Percentiles rank a stretch among this genome's conserved stretches.
These are phyloP conservation scores for Pleurotus citrinopileatus DNA, from an alignment of 768 basidiomycete species.

Conservation along the genomic window DNA sequence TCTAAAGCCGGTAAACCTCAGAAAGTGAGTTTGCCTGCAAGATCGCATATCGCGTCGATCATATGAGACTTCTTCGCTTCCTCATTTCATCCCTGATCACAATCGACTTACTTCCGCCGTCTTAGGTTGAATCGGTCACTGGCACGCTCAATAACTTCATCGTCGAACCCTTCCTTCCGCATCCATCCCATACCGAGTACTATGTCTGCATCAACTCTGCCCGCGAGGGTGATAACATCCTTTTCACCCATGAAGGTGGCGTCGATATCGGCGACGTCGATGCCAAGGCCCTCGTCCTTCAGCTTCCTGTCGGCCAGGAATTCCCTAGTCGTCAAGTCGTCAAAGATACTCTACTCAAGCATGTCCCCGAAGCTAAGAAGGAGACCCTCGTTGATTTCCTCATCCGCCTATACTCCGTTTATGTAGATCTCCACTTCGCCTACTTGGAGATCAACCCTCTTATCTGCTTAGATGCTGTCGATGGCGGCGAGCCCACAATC, in stretches of 20 bases:
- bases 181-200: conserved; percentile 91
- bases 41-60: background rate
- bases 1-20: conserved; percentile 90
- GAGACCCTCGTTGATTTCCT: conserved; percentile 95
- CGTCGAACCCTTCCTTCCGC: conserved; percentile 98
- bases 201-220: conserved; percentile 98
- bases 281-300: conserved; percentile 89
- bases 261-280: conserved; percentile 99
- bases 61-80: background rate
- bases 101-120: background rate
- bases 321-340: conserved; percentile 86
- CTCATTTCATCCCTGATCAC: conserved; percentile 4
- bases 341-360: conserved; percentile 69
- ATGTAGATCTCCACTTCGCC: conserved; percentile 98
- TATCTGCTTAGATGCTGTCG: conserved; percentile 82
- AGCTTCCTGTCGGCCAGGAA: conserved; percentile 65
- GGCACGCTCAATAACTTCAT: conserved; percentile 98
- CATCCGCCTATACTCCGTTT: conserved; percentile 92
- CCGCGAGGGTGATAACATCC: conserved; percentile 92
- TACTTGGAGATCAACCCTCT: conserved; percentile 99
- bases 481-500: conserved; percentile 68
- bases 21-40: conserved; percentile 54
- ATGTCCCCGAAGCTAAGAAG: conserved; percentile 84
- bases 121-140: conserved; percentile 87
- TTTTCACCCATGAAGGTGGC: conserved; percentile 99